Conservation (phyloP, 768 basidiomycete species). For the Tricholoma saponaceum region DNA sequence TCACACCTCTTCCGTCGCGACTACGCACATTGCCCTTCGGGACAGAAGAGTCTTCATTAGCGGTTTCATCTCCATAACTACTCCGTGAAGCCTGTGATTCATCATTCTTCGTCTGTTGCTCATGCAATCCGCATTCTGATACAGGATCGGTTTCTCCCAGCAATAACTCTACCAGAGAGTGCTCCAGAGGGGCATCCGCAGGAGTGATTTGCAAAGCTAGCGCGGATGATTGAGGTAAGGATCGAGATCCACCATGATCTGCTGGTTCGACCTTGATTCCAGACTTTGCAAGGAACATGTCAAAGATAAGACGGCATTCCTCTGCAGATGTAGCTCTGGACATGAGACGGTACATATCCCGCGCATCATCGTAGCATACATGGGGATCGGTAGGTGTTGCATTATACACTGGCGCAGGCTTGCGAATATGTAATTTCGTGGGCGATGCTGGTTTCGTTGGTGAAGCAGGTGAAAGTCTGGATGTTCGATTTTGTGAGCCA, state of each 20-base stretch:
- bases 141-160: conserved; percentile 22
- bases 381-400: conserved; percentile 12
- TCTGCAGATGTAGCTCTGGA: conserved; percentile 66
- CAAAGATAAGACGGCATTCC: conserved; percentile 82
- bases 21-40: not conserved
- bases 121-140: conserved; percentile 7
- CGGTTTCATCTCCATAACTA: not conserved
- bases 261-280: conserved; percentile 36
- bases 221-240: conserved; percentile 32
- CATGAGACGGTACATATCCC: conserved; percentile 67
- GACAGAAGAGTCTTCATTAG: not conserved
- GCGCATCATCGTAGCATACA: conserved; percentile 43
- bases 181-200: conserved; percentile 37
- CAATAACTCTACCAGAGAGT: conserved; percentile 46
- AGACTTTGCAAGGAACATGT: conserved; percentile 72
- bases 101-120: conserved; percentile 8
- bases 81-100: not conserved
- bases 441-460: too few relatives aligned
- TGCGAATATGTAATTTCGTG: conserved; percentile 7
- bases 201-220: conserved; percentile 8
- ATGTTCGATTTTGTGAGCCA: not conserved
- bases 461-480: conserved; percentile 3
- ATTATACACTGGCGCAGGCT: conserved; percentile 15
- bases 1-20: not conserved
- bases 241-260: conserved; percentile 25